A percentile compares a stretch with the other conserved stretches of the same genome.
These are phyloP conservation scores for Fusarium sp. DNA, from an alignment of 2,329 filamentous ascomycete species.

Conservation along the genomic window DNA sequence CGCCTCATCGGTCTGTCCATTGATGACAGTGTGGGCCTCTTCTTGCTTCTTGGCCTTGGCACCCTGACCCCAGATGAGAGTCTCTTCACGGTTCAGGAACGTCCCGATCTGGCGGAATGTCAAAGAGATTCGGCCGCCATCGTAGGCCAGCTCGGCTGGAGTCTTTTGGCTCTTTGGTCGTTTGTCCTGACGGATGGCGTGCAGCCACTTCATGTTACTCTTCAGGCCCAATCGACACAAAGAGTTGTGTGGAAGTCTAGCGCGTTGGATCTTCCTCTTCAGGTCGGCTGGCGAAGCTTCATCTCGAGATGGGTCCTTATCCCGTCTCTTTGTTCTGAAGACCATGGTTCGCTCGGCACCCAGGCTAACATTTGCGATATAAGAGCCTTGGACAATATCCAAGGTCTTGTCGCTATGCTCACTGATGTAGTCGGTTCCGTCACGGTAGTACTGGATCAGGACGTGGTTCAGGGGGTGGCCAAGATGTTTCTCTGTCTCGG, in stretches of 20 bases:
- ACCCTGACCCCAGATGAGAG: conserved; percentile 90
- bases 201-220: conserved; percentile 90
- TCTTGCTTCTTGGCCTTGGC: conserved; percentile 74
- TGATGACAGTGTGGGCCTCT: conserved; percentile 72
- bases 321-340: conserved; percentile 80
- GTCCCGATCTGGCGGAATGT: conserved; percentile 93
- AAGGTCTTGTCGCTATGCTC: conserved; percentile 98
- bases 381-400: conserved; percentile 83
- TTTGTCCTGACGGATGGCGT: conserved; percentile 92
- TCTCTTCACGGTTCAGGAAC: conserved; percentile 74
- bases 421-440: conserved; percentile 89
- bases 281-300: conserved; percentile 12
- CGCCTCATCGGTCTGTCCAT: conserved; percentile 74
- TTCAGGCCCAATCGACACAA: conserved; percentile 83
- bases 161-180: conserved; percentile 75
- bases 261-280: conserved; percentile 70
- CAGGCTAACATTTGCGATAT: conserved; percentile 93
- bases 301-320: conserved; percentile 51
- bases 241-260: conserved; percentile 86
- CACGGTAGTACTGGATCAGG: conserved; percentile 92
- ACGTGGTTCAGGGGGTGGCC: conserved; percentile 90
- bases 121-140: conserved; percentile 85
- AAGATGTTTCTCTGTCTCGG: conserved; percentile 75
- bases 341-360: conserved; percentile 92
- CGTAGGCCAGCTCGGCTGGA: conserved; percentile 75